phyloP scores from a whole-genome alignment of 208 protist species.

The Leishmania martiniquensis region DNA sequence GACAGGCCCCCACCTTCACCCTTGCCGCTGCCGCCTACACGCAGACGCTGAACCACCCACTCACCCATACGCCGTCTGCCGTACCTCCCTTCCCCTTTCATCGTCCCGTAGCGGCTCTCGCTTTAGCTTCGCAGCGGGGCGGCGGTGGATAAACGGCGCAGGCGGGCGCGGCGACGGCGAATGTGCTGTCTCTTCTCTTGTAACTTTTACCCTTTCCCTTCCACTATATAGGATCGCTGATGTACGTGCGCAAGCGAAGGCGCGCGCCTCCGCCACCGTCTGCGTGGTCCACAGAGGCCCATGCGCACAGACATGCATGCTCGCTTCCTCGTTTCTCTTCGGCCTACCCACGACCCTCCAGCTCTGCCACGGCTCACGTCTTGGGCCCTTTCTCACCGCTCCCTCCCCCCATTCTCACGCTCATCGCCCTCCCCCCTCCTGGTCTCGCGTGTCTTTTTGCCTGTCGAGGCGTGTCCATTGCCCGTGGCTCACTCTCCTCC shows the following conservation, averaged over 20 bases:
- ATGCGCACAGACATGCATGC: slow-evolving; percentile 8
- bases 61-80: too few species aligned
- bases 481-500: not conserved
- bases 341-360: not conserved
- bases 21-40: not conserved
- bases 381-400: not conserved
- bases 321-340: not conserved
- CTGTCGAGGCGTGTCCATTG: not conserved
- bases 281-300: not conserved
- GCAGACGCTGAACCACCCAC: too few species aligned
- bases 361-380: not conserved
- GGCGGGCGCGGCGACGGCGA: not conserved
- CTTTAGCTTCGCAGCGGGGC: not conserved
- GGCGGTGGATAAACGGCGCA: not conserved
- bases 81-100: not conserved
- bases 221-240: slow-evolving; percentile 11
- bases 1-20: not conserved
- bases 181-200: not conserved
- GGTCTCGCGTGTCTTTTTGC: not conserved
- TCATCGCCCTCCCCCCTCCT: not conserved
- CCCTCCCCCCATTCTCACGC: not conserved
- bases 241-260: slow-evolving; percentile 14
- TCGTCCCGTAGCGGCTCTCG: too few species aligned
- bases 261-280: slow-evolving; percentile 6
- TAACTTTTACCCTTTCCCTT: slow-evolving; percentile 1